Percentiles rank a stretch among this genome's conserved stretches.
Evolutionary conservation across 2,329 filamentous ascomycete genomes (phyloP).

Genomic region (Epichloe typhina): DNA sequence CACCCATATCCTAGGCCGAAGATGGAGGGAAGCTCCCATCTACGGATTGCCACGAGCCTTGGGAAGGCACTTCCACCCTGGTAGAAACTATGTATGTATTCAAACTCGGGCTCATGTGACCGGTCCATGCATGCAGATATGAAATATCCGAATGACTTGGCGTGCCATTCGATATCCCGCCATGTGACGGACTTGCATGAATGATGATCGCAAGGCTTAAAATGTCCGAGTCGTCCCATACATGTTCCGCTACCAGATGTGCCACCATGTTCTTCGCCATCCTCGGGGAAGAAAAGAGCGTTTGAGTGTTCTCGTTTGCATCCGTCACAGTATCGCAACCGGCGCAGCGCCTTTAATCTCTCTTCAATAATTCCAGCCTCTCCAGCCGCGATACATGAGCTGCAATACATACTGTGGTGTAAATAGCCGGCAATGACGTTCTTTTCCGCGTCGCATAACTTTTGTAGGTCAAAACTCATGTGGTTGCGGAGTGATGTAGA

Average conservation of each 20-base stretch:
- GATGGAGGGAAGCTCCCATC: neutral
- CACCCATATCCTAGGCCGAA: neutral
- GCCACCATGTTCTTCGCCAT: neutral
- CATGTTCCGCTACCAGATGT: neutral
- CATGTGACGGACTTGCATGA: neutral
- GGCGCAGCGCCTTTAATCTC: neutral
- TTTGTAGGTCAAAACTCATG: neutral
- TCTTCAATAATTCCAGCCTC: neutral
- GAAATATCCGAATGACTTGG: rapidly evolving
- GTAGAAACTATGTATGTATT: neutral
- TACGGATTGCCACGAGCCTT: neutral
- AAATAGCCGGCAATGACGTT: neutral
- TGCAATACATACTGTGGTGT: slow-evolving; percentile 1
- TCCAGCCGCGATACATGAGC: neutral
- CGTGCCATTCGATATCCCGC: neutral
- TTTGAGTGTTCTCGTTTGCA: neutral
- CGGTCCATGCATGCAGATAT: neutral
- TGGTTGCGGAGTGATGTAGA: neutral
- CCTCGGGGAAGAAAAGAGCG: slow-evolving; percentile 1
- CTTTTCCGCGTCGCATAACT: neutral
- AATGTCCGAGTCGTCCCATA: slow-evolving; percentile 1
- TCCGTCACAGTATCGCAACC: neutral
- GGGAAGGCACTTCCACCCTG: neutral
- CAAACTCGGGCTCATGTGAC: neutral
- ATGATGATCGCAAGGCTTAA: neutral